These are phyloP conservation scores for Geopyxis carbonaria DNA, from an alignment of 495 filamentous ascomycete species.

Conservation along the genomic window DNA sequence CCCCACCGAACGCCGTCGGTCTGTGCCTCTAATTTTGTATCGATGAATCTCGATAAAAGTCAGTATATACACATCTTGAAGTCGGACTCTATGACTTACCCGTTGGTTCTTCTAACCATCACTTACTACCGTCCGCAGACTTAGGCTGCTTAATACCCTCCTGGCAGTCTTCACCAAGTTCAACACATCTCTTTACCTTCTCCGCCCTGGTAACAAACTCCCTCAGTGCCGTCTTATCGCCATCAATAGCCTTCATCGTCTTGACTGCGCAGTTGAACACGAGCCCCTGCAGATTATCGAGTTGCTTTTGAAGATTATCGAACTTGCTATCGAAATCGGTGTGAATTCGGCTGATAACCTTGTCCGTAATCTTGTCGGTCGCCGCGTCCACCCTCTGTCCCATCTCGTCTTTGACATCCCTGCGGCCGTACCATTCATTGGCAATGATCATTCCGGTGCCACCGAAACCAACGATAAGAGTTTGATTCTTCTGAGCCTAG, in stretches of 20 bases:
- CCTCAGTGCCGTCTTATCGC: background rate
- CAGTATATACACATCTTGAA: too few species aligned
- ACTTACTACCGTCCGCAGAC: too few species aligned
- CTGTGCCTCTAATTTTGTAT: too few species aligned
- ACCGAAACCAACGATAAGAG: background rate
- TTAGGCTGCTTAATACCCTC: too few species aligned
- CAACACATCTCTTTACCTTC: background rate
- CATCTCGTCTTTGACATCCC: background rate
- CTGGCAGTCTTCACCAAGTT: too few species aligned
- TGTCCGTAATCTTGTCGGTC: background rate
- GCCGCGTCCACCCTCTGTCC: background rate
- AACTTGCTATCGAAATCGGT: slow-evolving; percentile 1
- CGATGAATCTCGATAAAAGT: too few species aligned
- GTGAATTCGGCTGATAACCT: background rate
- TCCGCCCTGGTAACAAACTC: background rate
- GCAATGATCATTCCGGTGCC: background rate
- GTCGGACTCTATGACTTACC: too few species aligned
- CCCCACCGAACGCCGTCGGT: too few species aligned
- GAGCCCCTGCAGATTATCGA: background rate
- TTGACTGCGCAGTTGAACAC: background rate
- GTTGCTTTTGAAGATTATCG: background rate
- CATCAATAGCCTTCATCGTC: background rate
- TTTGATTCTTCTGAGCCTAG: background rate
- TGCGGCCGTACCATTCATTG: background rate
- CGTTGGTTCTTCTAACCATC: too few species aligned